Conservation (phyloP, 805 yeast species). For the Yarrowia sp. region DNA sequence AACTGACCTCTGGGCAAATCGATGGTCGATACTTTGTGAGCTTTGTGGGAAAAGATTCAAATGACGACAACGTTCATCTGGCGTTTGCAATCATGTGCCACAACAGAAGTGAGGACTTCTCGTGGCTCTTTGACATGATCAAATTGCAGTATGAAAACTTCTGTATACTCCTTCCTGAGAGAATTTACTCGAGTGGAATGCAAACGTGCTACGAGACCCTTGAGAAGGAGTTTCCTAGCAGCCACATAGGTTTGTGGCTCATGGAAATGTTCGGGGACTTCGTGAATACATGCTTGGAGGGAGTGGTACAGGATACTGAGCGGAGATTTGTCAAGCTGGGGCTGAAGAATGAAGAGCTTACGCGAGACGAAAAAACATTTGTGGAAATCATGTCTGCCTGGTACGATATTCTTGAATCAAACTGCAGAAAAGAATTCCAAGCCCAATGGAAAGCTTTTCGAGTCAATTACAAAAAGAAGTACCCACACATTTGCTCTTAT, state of each 20-base stretch:
- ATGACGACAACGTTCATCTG: background rate
- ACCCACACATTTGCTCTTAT: background rate
- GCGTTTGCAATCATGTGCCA: background rate
- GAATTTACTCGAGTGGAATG: background rate
- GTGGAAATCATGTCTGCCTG: background rate
- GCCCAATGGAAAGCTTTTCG: background rate
- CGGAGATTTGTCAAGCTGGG: background rate
- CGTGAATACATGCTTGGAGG: background rate
- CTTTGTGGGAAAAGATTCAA: background rate
- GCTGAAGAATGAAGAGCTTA: background rate
- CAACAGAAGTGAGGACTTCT: background rate
- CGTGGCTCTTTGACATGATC: background rate
- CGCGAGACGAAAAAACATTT: background rate
- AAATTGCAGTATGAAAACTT: background rate
- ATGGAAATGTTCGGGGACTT: background rate
- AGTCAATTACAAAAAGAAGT: background rate
- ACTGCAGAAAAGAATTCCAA: background rate
- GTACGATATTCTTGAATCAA: conserved; percentile 4
- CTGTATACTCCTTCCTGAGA: background rate
- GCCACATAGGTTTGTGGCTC: background rate
- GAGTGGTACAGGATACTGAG: background rate
- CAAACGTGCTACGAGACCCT: conserved; percentile 5
- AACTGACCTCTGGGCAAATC: background rate
- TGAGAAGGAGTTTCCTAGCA: background rate
- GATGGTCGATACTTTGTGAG: background rate